Evolutionary conservation across 192 early-diverging fungal species (phyloP), one percentile per base, ranked within the genome.

Genomic region (Haplosporangium gracile): DNA sequence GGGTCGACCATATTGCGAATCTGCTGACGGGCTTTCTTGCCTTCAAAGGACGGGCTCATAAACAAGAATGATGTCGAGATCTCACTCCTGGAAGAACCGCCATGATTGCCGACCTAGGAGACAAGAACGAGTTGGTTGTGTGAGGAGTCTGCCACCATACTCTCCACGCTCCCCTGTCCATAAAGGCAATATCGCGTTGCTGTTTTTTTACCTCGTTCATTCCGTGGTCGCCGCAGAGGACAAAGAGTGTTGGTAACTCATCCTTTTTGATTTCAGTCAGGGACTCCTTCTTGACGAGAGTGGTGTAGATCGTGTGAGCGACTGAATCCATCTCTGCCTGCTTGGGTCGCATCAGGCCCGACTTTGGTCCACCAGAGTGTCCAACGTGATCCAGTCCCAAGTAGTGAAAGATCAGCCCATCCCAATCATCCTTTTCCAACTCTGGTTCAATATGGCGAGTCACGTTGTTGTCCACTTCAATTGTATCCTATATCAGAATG

Each of bases 311-410:
- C 0, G 60, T 78, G 74, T 89, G 80, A 11, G 95, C 90, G 5
- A 95, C 90, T 4, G 88, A 74, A 77, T 97, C 95, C 96, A 96
- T 96, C 72, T 97, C 95, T 68, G 82, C 81, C 79, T 96, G 95
- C 80, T 97, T 97, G 22, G 93, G 93, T 20, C 72, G 60, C 96
- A 97, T 97, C 68, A 94, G 77, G 34, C 91, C 88, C 47, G 94
- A 95, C 39, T 74, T 80, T 26, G 96, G 95, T 13, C 94, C 94
- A 13, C 93, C 92, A 36, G 93, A 88, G 74, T 97, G 96, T 0
- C 96, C 96, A 79, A 95, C 91, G 80, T 97, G 96, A 82, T 97
- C 96, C 18, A 97, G 83, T n/a, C 96, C 96, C 78, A 97, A 88
- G 55, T 95, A 96, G 69, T 97, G 95, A 73, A 95, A 89, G 43